phyloP scores from a whole-genome alignment of 1,284 basidiomycete species.

The Apiotrichum laibachii region DNA sequence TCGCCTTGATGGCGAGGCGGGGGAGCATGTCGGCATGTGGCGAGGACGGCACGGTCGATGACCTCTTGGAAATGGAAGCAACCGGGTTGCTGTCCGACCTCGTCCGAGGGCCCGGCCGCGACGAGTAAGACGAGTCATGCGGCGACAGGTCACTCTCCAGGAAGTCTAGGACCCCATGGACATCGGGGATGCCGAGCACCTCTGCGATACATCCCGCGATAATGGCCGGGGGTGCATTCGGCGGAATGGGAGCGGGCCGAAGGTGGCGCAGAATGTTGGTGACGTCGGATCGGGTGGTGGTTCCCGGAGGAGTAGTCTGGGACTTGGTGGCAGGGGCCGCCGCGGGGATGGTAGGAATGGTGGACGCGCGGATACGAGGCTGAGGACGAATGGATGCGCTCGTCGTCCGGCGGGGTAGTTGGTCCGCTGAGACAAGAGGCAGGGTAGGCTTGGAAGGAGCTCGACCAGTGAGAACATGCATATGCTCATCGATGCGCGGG shows the following conservation, averaged over 20 bases:
- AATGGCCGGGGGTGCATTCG: neutral
- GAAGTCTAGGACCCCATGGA: neutral
- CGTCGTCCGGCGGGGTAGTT: neutral
- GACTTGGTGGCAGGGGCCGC: neutral
- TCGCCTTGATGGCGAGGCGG: constrained; percentile 1
- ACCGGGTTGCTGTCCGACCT: no score
- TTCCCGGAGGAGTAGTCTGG: neutral
- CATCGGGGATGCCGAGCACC: neutral
- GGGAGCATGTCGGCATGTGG: neutral
- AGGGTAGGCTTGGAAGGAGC: neutral
- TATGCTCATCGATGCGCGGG: neutral
- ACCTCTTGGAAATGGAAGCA: no score
- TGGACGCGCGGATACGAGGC: neutral
- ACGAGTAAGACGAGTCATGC: no score
- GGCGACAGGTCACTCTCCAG: neutral
- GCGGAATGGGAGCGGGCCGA: neutral
- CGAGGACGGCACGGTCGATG: neutral
- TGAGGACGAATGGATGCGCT: neutral
- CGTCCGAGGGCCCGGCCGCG: no score
- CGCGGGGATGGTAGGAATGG: neutral
- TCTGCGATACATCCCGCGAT: neutral
- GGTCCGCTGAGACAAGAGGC: neutral
- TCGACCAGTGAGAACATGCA: constrained; percentile 1
- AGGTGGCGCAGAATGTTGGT: neutral
- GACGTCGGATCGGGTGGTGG: neutral